Percentiles rank a stretch among this genome's conserved stretches.
phyloP scores from a whole-genome alignment of 176 grass and related monocot species.

The Oryza brachyantha region DNA sequence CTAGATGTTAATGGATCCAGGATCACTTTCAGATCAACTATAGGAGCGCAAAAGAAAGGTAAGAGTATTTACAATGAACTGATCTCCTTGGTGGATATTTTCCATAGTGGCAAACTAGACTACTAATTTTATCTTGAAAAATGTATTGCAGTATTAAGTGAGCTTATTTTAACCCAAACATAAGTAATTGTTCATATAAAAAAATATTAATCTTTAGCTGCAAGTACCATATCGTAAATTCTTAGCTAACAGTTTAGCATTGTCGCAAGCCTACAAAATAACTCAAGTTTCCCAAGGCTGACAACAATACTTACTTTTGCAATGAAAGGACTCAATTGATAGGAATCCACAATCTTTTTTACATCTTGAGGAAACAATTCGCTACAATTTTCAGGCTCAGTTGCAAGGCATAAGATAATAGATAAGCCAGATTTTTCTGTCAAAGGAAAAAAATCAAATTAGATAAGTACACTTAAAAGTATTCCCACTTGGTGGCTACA shows the following conservation, averaged over 20 bases:
- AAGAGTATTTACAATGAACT: not conserved
- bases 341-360: conserved; percentile 50
- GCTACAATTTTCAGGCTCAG: conserved; percentile 42
- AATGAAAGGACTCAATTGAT: conserved; percentile 55
- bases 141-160: not conserved
- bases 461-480: not conserved
- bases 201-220: conserved; percentile 11
- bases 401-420: conserved; percentile 69
- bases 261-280: not conserved
- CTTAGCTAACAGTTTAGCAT: conserved; percentile 11
- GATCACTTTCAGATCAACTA: not conserved
- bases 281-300: not conserved
- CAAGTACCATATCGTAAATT: not conserved
- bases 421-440: conserved; percentile 75
- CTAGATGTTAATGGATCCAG: not conserved
- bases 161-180: not conserved
- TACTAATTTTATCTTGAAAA: not conserved
- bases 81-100: not conserved
- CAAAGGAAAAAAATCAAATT: conserved; percentile 22
- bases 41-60: not conserved
- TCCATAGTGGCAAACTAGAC: not conserved
- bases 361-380: conserved; percentile 52
- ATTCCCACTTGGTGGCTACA: not conserved
- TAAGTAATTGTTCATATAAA: not conserved
- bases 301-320: conserved; percentile 58